Evolutionary conservation across 441 rosid genomes (phyloP), one percentile per base, ranked within the genome.

Genomic region (Flueggea neowawraea): DNA sequence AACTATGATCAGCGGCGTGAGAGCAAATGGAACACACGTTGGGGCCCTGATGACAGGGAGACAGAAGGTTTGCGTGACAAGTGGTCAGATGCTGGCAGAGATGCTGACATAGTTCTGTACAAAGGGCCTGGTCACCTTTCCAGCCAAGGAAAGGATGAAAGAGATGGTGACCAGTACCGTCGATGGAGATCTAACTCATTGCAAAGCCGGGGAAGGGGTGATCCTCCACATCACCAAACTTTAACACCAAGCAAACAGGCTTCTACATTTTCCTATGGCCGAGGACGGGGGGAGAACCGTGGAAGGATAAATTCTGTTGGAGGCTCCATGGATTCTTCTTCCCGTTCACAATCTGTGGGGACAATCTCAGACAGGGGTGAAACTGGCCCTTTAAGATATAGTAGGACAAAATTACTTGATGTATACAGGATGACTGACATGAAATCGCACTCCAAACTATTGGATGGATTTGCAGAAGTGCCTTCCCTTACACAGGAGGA

Each of bases 1-100:
- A 88, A 64, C 58, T 61, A 86, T 71, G 97, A 89, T 60, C 97
- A 87, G 79, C 84, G 91, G 43, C 94, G 96, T 31, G 99, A 92
- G 77, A 90, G 91, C 84, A 95, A 90, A 84, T 95, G 99, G 98
- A 95, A 85, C 81, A 80, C 97, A 48, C 92, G 97, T 61, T 92
- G 99, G 96, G 99, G 99, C 0, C 99, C 96, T 75, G 94, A 82
- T 59, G 84, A 81, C 55, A 92, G 84, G 73, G 96, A 79, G 59
- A 58, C 68, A 48, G 94, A 88, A 52, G 82, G 73, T 64, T 67
- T 58, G 16, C 87, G 77, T 39, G 91, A 86, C 43, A 89, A 79
- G 79, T 78, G 79, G 88, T 65, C 66, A 16, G 96, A 89, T 61
- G 63, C 86, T 77, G 81, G 85, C n/a, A 88, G 74, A 80, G 95